Evolutionary conservation across 202 grass and related monocot genomes (phyloP), one percentile per base, ranked within the genome.

Genomic region (Tripidium arundinaceum): DNA sequence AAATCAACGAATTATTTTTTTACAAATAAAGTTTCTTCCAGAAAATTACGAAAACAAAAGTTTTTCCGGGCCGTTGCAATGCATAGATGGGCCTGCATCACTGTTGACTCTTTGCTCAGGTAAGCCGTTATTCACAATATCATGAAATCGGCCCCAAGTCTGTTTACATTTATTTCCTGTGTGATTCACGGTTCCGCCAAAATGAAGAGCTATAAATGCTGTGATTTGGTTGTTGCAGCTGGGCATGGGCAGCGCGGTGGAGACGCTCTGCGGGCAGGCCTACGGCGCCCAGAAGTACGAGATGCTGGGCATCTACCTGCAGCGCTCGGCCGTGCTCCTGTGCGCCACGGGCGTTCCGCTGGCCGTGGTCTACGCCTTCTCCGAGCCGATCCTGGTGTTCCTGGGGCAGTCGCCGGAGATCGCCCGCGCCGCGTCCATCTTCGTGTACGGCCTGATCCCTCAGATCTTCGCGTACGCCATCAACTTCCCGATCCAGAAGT

Each of bases 201-300:
- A 36, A 36, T 31, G 29, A 31, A 36, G 34, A 36, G 34, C n/a
- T n/a, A n/a, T n/a, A n/a, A n/a, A n/a, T n/a, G n/a, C n/a, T n/a
- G n/a, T n/a, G n/a, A n/a, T n/a, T 55, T 2, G 39, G 7, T 55
- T 11, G 52, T 11, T 22, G 66, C 82, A 97, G 94, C 70, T 90
- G 0, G 94, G 94, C 15, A 97, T 97, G 94, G 29, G 29, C 29
- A 52, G n/a, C n/a, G n/a, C n/a, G 4, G 89, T 97, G 45, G 94
- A 97, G 55, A 97, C 94, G 4, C 37, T 97, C 18, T 93, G 94
- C 19, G 91, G 94, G 38, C 91, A 97, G 75, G 94, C 94, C 16
- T 97, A 88, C 10, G 94, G 94, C 5, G 94, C 89, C 18, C 78
- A 85, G 34, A 89, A 81, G 49, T 97, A 91, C 78, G 86, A 83